These are phyloP conservation scores for Venturia oleaginea DNA, from an alignment of 2,329 filamentous ascomycete genomes.

Conservation along the genomic window DNA sequence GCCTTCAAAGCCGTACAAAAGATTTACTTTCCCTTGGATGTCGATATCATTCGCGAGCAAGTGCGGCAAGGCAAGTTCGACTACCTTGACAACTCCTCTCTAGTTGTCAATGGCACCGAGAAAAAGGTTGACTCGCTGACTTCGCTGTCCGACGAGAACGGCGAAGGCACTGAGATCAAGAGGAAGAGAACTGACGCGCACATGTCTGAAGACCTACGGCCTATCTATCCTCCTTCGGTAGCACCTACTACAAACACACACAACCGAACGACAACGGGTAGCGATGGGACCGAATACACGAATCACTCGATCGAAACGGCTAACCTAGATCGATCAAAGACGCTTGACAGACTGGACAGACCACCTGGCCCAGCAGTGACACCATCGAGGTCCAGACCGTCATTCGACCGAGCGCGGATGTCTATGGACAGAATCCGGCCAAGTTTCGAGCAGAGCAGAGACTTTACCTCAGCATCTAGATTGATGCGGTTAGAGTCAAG, in stretches of 20 bases:
- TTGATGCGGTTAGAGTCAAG: constrained; percentile 65
- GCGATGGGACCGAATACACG: constrained; percentile 79
- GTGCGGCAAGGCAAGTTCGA: constrained; percentile 74
- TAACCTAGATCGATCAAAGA: constrained; percentile 17
- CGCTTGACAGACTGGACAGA: background rate
- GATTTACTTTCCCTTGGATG: constrained; percentile 82
- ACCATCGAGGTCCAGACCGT: constrained; percentile 64
- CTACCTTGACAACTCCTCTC: constrained; percentile 47
- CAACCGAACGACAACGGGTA: constrained; percentile 77
- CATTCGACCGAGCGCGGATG: constrained; percentile 76
- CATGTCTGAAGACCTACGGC: constrained; percentile 77
- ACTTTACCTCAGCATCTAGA: constrained; percentile 85
- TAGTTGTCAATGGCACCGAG: background rate
- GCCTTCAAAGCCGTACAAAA: constrained; percentile 82
- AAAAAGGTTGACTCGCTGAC: constrained; percentile 42
- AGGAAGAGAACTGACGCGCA: constrained; percentile 18
- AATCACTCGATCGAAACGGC: constrained; percentile 33
- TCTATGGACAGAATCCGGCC: constrained; percentile 80
- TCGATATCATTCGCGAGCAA: constrained; percentile 94
- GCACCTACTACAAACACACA: constrained; percentile 59
- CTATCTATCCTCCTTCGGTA: constrained; percentile 88
- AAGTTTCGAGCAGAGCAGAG: constrained; percentile 78
- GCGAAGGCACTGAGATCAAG: constrained; percentile 20
- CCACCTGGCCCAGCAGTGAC: background rate
- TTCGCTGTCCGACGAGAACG: constrained; percentile 42